Percentiles rank a stretch among this genome's conserved stretches.
These are phyloP conservation scores for Dactylellina sp. DNA, from an alignment of 2,329 filamentous ascomycete species.

Conservation along the genomic window DNA sequence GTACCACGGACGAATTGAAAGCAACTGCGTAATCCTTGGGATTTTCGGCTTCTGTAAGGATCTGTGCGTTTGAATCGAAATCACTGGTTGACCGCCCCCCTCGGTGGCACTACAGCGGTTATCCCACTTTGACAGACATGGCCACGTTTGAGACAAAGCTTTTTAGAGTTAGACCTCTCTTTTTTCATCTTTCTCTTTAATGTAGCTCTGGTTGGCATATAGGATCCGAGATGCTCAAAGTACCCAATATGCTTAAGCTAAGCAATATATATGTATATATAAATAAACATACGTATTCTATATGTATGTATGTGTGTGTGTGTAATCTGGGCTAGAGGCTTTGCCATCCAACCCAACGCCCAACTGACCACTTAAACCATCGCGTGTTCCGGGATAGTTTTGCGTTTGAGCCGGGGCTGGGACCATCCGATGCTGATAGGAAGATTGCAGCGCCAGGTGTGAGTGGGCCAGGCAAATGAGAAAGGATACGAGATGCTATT, in stretches of 20 bases:
- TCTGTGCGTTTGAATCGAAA: slow-evolving; percentile 5
- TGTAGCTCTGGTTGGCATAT: too few species aligned
- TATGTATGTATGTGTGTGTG: too few species aligned
- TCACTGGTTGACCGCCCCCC: neutral
- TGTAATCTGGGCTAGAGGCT: too few species aligned
- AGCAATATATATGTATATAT: too few species aligned
- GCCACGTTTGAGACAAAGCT: slow-evolving; percentile 1
- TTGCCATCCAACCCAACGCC: too few species aligned
- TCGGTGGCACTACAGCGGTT: too few species aligned
- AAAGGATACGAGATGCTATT: slow-evolving; percentile 20
- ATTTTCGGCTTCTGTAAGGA: neutral
- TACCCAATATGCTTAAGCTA: too few species aligned
- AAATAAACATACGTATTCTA: too few species aligned
- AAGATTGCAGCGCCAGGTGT: slow-evolving; percentile 20
- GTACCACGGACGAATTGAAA: neutral
- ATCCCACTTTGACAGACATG: neutral
- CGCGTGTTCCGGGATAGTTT: slow-evolving; percentile 30
- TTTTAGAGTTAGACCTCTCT: neutral
- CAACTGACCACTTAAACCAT: too few species aligned
- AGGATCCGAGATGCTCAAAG: too few species aligned
- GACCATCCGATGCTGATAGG: slow-evolving; percentile 45
- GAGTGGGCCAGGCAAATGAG: slow-evolving; percentile 13
- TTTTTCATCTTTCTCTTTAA: slow-evolving; percentile 19
- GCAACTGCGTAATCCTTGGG: neutral
- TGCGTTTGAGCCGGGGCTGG: slow-evolving; percentile 9